Base-by-base conservation (phyloP, 2,329 filamentous ascomycete species). In the Diaporthe sp. region DNA sequence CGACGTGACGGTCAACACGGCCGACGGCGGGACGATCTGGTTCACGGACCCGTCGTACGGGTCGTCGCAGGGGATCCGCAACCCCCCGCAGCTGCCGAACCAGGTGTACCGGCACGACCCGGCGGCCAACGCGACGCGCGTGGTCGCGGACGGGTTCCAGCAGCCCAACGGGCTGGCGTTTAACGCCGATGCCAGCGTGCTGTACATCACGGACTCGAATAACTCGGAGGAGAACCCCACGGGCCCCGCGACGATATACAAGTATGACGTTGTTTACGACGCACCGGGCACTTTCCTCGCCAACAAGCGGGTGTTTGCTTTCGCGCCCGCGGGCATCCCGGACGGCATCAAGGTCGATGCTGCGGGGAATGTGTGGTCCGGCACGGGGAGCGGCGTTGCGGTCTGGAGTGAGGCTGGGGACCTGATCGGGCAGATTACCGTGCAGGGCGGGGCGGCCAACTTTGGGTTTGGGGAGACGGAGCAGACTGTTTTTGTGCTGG, bases 31-130 rank as follows among this genome's bases (percentile, higher is more conserved):
- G 6, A 81, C 80, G 4, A 81, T 88, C 35, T 88, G 86, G 85
- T 88, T 88, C 77, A 88, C 86, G 0, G 87, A 88, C 77, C 85
- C 86, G 1, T 80, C 82, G 15, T 88, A 88, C 77, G 88, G 87
- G 19, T 83, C 81, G 37, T 81, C 85, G 68, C 86, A 88, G 76
- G 83, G 85, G 8, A 85, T 87, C 76, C 82, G 87, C 12, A 83
- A 83, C 10, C 77, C 78, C 7, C 85, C 86, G 2, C 79, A 80
- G 59, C 71, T 89, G 10, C 86, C 86, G 0, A 84, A 81, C 70
- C 85, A 86, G 66, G 86, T 89, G 4, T 89, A 89, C 78, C 82
- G 87, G 22, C 87, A 84, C 69, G 83, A 87, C 63, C 83, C 85
- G 0, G 70, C 77, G 0, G 84, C 79, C 22, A 82, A 81, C 19